phyloP scores from a whole-genome alignment of 2,329 filamentous ascomycete genomes.

The Fusarium nygamai region DNA sequence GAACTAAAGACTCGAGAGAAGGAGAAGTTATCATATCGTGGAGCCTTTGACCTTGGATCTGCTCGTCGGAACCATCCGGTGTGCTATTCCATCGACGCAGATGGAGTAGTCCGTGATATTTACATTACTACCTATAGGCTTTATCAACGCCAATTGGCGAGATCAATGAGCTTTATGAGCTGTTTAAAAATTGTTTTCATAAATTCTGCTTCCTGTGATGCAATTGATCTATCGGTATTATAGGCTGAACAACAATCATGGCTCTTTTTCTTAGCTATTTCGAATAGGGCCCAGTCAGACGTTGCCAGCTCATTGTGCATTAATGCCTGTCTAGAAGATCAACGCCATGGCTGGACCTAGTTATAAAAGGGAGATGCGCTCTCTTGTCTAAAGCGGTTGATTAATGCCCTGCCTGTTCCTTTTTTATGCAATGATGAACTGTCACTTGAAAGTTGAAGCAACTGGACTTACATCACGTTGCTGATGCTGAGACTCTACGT shows the following conservation, averaged over 20 bases:
- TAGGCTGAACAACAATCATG: neutral
- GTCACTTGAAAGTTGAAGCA: neutral
- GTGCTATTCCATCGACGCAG: neutral
- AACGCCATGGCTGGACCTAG: slow-evolving; percentile 24
- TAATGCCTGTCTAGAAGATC: slow-evolving; percentile 31
- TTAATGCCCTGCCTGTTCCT: neutral
- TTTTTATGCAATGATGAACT: neutral
- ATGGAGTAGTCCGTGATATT: neutral
- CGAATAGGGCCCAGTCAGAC: slow-evolving; percentile 41
- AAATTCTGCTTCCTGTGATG: neutral
- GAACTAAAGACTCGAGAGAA: neutral
- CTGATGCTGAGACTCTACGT: slow-evolving; percentile 10
- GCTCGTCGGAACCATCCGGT: neutral
- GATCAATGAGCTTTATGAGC: neutral
- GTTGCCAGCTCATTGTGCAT: slow-evolving; percentile 45
- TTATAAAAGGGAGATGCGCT: slow-evolving; percentile 36
- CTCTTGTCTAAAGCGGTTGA: neutral
- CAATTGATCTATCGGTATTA: neutral
- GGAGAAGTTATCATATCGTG: neutral
- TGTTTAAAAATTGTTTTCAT: neutral
- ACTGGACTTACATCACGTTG: neutral
- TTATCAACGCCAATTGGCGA: neutral
- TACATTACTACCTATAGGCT: too few species aligned
- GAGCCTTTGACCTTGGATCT: neutral
- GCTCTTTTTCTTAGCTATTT: slow-evolving; percentile 9